Base-by-base conservation (phyloP, 2,329 filamentous ascomycete species). In the Alternaria incomplexa region DNA sequence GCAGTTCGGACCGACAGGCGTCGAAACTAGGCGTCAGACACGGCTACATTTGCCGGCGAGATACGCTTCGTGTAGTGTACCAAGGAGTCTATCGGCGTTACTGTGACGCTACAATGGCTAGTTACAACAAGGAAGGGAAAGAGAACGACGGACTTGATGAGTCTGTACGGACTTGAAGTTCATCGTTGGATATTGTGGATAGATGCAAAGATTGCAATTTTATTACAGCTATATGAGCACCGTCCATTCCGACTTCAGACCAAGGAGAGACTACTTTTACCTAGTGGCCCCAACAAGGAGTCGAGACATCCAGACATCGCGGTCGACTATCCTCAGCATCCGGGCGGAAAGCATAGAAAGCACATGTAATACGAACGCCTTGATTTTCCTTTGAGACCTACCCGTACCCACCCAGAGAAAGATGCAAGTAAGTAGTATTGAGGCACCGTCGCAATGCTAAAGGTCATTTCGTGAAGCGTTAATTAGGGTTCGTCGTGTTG, bases 381-480 rank as follows among this genome's bases (percentile, higher is more conserved):
- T 58, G 51, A 48, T 8, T 44, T 11, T 23, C 54, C 57, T 40
- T 46, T 52, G 44, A 26, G 28, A 32, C 36, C 57, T 52, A 48
- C 32, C 56, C 40, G 26, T 58, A 45, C 45, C 63, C 56, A 40
- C 46, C 53, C 32, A 59, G 52, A 47, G 55, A 56, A 56, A 63
- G 43, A 63, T 63, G 67, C 62, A 67, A 62, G 43, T 50, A 62
- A 48, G 45, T 55, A 63, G 36, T 61, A 45, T 58, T 61, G 61
- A 23, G 50, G 69, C 71, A 73, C 72, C 72, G 59, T 70, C 72
- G 73, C 73, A 70, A 74, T 74, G 71, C 71, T 70, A 57, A 69
- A 57, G 65, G 58, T 66, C 50, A 57, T 61, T 20, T 74, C 70
- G 44, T 71, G 50, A 72, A 59, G 55, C 68, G 53, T 75, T 65